These are phyloP conservation scores for Leccinum sublutescens DNA, from an alignment of 768 basidiomycete genomes.

Conservation along the genomic window DNA sequence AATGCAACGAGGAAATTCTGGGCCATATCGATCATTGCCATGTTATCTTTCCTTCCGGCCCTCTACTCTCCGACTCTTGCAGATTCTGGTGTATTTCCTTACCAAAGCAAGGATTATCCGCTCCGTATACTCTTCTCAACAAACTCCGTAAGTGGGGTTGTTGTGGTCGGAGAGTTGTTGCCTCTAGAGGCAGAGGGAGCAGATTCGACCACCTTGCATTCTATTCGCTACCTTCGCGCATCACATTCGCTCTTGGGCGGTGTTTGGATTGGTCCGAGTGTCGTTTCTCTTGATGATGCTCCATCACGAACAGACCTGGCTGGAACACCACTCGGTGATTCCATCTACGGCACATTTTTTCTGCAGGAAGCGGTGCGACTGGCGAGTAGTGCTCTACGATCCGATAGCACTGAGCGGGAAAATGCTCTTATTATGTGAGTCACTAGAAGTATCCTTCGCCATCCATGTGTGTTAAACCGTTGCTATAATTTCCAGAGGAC, in stretches of 20 bases:
- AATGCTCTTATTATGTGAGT: constrained; percentile 74
- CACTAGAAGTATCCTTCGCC: constrained; percentile 1
- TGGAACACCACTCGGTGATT: constrained; percentile 62
- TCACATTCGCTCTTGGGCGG: constrained; percentile 69
- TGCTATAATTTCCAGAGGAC: constrained; percentile 54
- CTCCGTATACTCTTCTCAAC: constrained; percentile 67
- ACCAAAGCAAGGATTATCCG: constrained; percentile 50
- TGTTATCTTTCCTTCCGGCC: constrained; percentile 38
- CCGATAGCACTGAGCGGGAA: constrained; percentile 36
- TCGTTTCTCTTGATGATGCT: constrained; percentile 41
- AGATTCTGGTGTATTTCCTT: constrained; percentile 49
- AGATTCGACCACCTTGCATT: constrained; percentile 38
- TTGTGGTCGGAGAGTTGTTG: constrained; percentile 76
- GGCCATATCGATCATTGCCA: constrained; percentile 24
- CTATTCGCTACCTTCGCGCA: constrained; percentile 59
- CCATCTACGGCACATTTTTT: constrained; percentile 81
- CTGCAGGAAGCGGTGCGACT: constrained; percentile 84
- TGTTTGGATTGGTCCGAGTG: constrained; percentile 69
- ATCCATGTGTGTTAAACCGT: constrained; percentile 5
- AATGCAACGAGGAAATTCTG: constrained; percentile 9
- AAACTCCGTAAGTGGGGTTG: constrained; percentile 73
- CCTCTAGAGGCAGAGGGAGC: constrained; percentile 35
- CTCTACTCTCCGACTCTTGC: constrained; percentile 58
- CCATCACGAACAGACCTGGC: constrained; percentile 48
- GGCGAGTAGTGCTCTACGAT: constrained; percentile 49